Evolutionary conservation across 2,329 filamentous ascomycete species (phyloP), one percentile per base, ranked within the genome.

Genomic region (Fusarium sp.): DNA sequence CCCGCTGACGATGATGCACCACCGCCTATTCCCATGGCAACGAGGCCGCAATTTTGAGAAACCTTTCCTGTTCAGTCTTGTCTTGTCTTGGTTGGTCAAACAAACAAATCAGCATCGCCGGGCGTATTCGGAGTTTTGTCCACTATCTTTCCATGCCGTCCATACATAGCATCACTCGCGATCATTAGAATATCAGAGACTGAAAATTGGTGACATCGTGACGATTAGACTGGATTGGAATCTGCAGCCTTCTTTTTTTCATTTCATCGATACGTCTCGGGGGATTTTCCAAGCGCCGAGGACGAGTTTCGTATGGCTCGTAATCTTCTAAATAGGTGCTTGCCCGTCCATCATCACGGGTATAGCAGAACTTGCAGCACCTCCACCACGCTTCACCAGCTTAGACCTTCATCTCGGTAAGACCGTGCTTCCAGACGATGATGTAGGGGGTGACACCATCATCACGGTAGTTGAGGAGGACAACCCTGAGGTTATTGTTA

Each of bases 391-490:
- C 48, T 39, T 65, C 30, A 56, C 41, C 56, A 66, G 18, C 77
- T 89, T 96, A 99, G 79, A 98, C 95, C 94, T 99, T 98, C 89
- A 91, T 92, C 88, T 93, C 92, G 79, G 87, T 88, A 76, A 98
- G 86, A 82, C 96, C 97, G 87, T 98, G 93, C 92, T 98, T 98
- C 96, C 95, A 98, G 88, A 97, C 87, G 78, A 91, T 93, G 80
- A 97, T 89, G 83, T 90, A 99, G 71, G 97, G 97, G 66, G 96
- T 98, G 78, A 93, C 85, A 84, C 97, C 97, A 81, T 98, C 97
- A 85, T 98, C 95, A 81, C 97, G 96, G 91, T 98, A 99, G 91
- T 98, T 97, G 83, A 98, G 93, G 78, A 98, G 94, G 77, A 95
- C 89, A 80, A 98, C 89, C 92, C 94, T 95, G 13, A 30, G 60